These are phyloP conservation scores for Ogataea pilisensis DNA, from an alignment of 805 yeast species.

Conservation along the genomic window DNA sequence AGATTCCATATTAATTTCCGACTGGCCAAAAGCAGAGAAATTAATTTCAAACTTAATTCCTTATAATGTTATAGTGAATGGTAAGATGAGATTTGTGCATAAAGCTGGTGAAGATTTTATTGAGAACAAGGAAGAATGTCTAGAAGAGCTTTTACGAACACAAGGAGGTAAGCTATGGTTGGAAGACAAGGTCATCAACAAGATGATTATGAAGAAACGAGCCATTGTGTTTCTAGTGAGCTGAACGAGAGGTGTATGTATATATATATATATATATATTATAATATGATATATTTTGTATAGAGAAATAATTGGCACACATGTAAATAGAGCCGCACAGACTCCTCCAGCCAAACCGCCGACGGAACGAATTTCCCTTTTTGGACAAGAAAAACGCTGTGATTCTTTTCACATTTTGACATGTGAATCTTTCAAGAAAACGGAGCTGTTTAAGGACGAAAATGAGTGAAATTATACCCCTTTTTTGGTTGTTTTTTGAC, in stretches of 20 bases:
- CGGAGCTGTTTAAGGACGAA: no score
- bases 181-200: constrained; percentile 39
- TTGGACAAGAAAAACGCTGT: no score
- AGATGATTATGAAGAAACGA: constrained; percentile 46
- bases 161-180: constrained; percentile 42
- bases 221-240: constrained; percentile 24
- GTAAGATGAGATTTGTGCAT: constrained; percentile 54
- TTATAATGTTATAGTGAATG: constrained; percentile 69
- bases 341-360: no score
- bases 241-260: constrained; percentile 1
- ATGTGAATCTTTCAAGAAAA: neutral
- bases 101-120: constrained; percentile 32
- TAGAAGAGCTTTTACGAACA: constrained; percentile 32
- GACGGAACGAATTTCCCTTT: no score
- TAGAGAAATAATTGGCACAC: no score
- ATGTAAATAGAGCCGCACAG: neutral
- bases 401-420: no score
- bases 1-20: constrained; percentile 46
- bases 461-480: no score
- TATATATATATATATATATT: no score
- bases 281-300: no score
- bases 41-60: constrained; percentile 34
- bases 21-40: constrained; percentile 60
- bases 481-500: no score
- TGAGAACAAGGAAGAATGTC: constrained; percentile 32